Evolutionary conservation across 441 rosid genomes (phyloP).

Genomic region (Jatropha podagrica): DNA sequence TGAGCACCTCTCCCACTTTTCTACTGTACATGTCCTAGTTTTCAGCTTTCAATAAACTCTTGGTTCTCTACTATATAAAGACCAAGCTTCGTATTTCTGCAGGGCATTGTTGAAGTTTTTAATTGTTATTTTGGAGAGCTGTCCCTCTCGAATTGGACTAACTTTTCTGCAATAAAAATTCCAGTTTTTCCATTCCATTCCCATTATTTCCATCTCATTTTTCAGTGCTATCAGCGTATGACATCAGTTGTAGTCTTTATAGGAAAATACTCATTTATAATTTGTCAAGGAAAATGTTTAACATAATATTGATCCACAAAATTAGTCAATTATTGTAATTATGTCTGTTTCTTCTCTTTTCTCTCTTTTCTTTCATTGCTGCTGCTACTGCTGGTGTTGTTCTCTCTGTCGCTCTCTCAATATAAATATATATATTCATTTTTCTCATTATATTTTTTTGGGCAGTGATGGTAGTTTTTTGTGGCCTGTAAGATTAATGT

Average conservation of each 20-base stretch:
- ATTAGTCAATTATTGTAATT: not conserved
- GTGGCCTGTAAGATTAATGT: constrained; percentile 21
- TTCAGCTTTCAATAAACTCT: too few species aligned
- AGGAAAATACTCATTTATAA: not conserved
- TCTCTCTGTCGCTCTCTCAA: not conserved
- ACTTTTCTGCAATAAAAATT: too few species aligned
- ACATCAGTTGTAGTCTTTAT: not conserved
- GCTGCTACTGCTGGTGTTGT: not conserved
- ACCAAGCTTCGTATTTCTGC: too few species aligned
- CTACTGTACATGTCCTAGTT: too few species aligned
- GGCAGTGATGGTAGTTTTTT: not conserved
- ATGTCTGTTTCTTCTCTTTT: not conserved
- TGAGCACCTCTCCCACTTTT: too few species aligned
- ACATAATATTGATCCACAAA: not conserved
- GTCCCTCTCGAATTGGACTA: too few species aligned
- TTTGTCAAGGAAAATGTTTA: not conserved
- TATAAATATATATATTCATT: not conserved
- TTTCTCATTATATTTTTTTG: not conserved
- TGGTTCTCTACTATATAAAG: too few species aligned
- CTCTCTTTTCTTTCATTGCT: not conserved
- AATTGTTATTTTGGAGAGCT: too few species aligned
- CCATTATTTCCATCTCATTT: too few species aligned
- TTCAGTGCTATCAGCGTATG: too few species aligned
- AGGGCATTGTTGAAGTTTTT: too few species aligned
- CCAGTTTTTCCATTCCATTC: too few species aligned